phyloP scores from a whole-genome alignment of 306 rosid genomes.

The Mimosa bimucronata region DNA sequence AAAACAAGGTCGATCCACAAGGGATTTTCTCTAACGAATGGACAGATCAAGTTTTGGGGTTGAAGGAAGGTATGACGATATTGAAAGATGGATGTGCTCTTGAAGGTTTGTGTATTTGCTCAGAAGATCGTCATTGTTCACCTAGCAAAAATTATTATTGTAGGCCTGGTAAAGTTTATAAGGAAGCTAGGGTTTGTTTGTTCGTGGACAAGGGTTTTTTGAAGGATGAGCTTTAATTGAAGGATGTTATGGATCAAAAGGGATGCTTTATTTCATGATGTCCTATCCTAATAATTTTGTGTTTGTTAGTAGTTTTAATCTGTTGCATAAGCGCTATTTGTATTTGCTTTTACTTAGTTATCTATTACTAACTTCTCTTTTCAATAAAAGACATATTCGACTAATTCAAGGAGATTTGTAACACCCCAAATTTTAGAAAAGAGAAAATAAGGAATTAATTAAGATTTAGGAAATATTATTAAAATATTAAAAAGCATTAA shows the following conservation, averaged over 20 bases:
- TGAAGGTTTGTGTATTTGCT: constrained; percentile 80
- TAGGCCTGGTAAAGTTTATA: constrained; percentile 55
- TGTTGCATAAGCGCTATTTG: no score
- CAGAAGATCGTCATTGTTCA: constrained; percentile 64
- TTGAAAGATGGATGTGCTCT: constrained; percentile 72
- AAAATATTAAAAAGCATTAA: no score
- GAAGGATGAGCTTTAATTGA: neutral
- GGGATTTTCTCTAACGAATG: constrained; percentile 75
- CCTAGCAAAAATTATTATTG: constrained; percentile 69
- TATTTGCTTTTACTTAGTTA: no score
- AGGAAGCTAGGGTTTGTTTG: constrained; percentile 73
- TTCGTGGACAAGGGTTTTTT: neutral
- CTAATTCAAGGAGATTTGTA: no score
- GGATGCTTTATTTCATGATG: neutral
- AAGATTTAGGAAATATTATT: no score
- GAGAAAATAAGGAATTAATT: no score
- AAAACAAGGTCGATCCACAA: constrained; percentile 50
- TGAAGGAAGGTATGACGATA: constrained; percentile 41
- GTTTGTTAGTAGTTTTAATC: no score
- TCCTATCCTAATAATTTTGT: no score
- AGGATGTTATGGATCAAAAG: no score
- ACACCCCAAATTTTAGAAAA: no score
- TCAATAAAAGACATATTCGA: no score
- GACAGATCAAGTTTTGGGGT: constrained; percentile 72
- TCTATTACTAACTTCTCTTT: no score